Evolutionary conservation across 2,329 filamentous ascomycete species (phyloP).

Genomic region (Ascochyta clinopodiicola): DNA sequence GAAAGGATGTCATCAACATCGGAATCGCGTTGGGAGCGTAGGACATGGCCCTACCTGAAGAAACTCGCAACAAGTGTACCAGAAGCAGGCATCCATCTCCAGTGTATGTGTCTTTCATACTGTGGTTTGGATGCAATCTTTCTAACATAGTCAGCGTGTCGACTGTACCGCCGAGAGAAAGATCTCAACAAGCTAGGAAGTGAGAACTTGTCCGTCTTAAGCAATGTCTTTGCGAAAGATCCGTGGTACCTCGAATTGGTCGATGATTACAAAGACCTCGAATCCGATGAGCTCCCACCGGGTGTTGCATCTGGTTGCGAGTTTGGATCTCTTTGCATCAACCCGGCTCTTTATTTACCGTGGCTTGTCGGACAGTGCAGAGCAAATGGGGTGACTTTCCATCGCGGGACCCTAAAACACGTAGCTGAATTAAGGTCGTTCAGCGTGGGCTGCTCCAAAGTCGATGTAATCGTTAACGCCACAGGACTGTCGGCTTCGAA

Average conservation of each 20-base stretch:
- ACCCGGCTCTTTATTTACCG: slow-evolving; percentile 82
- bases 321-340: slow-evolving; percentile 88
- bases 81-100: slow-evolving; percentile 1
- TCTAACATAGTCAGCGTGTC: too few relatives aligned
- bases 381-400: slow-evolving; percentile 68
- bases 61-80: slow-evolving; percentile 26
- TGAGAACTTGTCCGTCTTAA: too few relatives aligned
- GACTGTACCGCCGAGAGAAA: too few relatives aligned
- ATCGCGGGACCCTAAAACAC: slow-evolving; percentile 59
- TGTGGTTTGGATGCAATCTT: too few relatives aligned
- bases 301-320: slow-evolving; percentile 73
- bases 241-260: too few relatives aligned
- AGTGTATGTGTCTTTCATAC: neutral
- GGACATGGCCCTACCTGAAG: slow-evolving; percentile 52
- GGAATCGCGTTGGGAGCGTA: slow-evolving; percentile 6
- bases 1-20: slow-evolving; percentile 6
- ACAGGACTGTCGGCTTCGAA: slow-evolving; percentile 76
- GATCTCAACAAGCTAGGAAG: too few relatives aligned
- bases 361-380: slow-evolving; percentile 83
- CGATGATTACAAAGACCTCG: too few relatives aligned
- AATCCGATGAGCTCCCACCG: slow-evolving; percentile 40
- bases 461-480: slow-evolving; percentile 80
- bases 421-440: slow-evolving; percentile 21
- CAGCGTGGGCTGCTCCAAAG: slow-evolving; percentile 53
- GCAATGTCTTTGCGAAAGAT: too few relatives aligned